Conservation (phyloP, 2,329 filamentous ascomycete genomes). For the Paraphaeosphaeria sporulosa region DNA sequence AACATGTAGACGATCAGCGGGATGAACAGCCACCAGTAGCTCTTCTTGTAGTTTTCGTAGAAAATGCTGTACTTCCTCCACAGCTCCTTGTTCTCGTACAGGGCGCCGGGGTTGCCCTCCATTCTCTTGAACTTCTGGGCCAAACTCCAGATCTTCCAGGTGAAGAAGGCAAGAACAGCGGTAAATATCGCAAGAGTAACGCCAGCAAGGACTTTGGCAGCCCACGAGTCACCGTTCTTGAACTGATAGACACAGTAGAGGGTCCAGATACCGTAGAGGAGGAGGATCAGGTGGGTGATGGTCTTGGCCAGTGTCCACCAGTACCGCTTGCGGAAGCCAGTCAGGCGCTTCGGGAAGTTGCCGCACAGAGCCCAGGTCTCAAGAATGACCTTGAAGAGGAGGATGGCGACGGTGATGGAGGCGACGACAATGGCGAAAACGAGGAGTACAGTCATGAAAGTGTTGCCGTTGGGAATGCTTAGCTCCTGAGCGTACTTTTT, state of each 20-base stretch:
- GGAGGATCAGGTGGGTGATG: conserved; percentile 86
- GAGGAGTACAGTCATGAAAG: conserved; percentile 93
- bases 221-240: conserved; percentile 92
- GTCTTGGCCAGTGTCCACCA: conserved; percentile 91
- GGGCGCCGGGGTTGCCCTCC: conserved; percentile 74
- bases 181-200: conserved; percentile 85
- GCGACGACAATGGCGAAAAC: conserved; percentile 88
- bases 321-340: conserved; percentile 92
- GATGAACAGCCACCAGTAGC: conserved; percentile 97
- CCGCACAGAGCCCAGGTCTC: conserved; percentile 92
- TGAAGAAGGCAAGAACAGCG: conserved; percentile 80
- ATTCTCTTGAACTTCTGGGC: conserved; percentile 76
- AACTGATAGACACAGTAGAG: conserved; percentile 97
- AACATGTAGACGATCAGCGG: conserved; percentile 91
- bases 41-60: conserved; percentile 93
- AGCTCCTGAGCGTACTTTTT: conserved; percentile 84
- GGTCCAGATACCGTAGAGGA: conserved; percentile 94
- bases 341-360: conserved; percentile 79
- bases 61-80: conserved; percentile 98
- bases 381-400: conserved; percentile 89
- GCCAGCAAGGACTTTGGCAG: conserved; percentile 82
- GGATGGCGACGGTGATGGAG: conserved; percentile 81
- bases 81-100: conserved; percentile 88
- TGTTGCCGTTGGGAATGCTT: conserved; percentile 85
- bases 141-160: conserved; percentile 79